These are phyloP conservation scores for Chamaecyparis obtusa DNA, from an alignment of 75 land plant genomes.

Conservation along the genomic window DNA sequence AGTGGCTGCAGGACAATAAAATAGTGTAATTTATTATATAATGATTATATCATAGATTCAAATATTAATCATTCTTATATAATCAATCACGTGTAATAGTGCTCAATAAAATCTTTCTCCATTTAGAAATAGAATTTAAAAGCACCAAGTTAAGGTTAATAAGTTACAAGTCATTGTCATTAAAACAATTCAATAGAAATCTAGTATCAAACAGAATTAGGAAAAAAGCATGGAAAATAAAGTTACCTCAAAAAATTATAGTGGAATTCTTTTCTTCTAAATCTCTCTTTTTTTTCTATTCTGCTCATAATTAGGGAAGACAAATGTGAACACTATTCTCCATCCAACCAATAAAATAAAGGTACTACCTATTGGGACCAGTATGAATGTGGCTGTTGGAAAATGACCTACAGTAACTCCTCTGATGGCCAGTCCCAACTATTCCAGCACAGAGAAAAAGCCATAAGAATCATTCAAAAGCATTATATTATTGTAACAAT, in stretches of 20 bases:
- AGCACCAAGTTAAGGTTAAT: background rate
- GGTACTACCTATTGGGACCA: slow-evolving; percentile 78
- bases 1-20: slow-evolving; percentile 9
- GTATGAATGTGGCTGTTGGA: slow-evolving; percentile 63
- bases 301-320: slow-evolving; percentile 43
- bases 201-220: background rate
- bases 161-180: background rate
- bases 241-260: slow-evolving; percentile 89
- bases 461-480: background rate
- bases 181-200: background rate
- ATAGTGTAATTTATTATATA: background rate
- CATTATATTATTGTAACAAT: background rate
- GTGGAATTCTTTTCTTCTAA: slow-evolving; percentile 67
- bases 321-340: slow-evolving; percentile 51
- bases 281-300: slow-evolving; percentile 39
- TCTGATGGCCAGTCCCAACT: slow-evolving; percentile 76
- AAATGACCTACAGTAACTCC: slow-evolving; percentile 63
- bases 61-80: background rate
- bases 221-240: background rate
- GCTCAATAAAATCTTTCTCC: background rate
- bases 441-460: slow-evolving; percentile 11
- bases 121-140: background rate
- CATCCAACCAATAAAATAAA: slow-evolving; percentile 77
- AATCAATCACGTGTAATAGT: background rate
- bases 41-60: background rate